phyloP scores from a whole-genome alignment of 208 protist species.

The Leishmania gerbilli region DNA sequence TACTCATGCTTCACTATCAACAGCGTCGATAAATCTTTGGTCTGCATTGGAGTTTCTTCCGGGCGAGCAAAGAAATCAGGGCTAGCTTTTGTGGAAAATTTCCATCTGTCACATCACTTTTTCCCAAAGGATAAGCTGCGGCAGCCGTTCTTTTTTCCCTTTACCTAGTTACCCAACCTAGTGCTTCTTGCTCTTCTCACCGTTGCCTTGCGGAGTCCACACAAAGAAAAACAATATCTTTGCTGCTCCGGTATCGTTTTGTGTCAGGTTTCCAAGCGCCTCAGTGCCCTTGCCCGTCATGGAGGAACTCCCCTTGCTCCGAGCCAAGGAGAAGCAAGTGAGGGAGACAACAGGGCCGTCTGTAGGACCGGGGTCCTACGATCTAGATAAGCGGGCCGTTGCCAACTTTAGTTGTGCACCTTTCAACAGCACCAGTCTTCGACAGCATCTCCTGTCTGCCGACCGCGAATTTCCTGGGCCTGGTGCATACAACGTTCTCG shows the following conservation, averaged over 20 bases:
- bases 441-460: conserved; percentile 33
- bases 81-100: background rate
- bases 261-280: background rate
- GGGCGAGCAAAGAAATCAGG: background rate
- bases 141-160: background rate
- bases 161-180: background rate
- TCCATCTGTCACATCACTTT: background rate
- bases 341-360: conserved; percentile 44
- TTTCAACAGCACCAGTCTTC: conserved; percentile 69
- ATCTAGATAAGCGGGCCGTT: conserved; percentile 35
- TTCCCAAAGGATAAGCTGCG: background rate
- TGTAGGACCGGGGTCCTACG: conserved; percentile 79
- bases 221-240: background rate
- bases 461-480: conserved; percentile 59
- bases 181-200: background rate
- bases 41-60: background rate
- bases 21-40: background rate
- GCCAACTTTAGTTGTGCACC: conserved; percentile 58
- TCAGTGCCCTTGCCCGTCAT: conserved; percentile 27
- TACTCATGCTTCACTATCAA: background rate
- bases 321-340: conserved; percentile 56
- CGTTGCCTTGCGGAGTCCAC: background rate
- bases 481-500: conserved; percentile 50
- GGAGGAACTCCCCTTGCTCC: conserved; percentile 78
- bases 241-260: background rate